A percentile compares a stretch with the other conserved stretches of the same genome.
These are phyloP conservation scores for Mycena polygramma DNA, from an alignment of 768 basidiomycete species.

Conservation along the genomic window DNA sequence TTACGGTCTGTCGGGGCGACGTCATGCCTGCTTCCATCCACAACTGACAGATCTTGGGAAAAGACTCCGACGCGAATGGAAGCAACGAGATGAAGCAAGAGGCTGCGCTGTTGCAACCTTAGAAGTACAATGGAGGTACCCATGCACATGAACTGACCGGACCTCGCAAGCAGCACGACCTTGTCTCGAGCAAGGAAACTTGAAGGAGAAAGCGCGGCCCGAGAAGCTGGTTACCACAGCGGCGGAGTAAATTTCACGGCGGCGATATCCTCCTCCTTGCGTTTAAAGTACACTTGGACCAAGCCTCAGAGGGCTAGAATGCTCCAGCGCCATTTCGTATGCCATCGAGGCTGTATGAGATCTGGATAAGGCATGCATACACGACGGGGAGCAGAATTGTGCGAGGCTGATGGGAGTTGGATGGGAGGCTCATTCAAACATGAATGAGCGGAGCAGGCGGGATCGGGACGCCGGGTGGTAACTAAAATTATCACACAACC, in stretches of 20 bases:
- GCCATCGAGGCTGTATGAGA: too few species aligned
- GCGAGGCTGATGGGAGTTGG: too few species aligned
- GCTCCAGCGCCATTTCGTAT: too few species aligned
- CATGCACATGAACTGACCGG: background rate
- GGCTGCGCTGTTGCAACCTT: background rate
- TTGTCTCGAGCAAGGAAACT: background rate
- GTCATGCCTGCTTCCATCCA: conserved; percentile 19
- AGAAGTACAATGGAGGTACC: background rate
- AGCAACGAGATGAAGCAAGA: background rate
- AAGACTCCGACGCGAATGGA: background rate
- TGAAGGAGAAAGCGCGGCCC: conserved; percentile 3
- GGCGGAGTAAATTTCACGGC: background rate
- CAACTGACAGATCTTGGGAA: background rate
- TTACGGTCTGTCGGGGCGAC: conserved; percentile 23
- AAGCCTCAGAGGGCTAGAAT: too few species aligned
- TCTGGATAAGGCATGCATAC: too few species aligned
- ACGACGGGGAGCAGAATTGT: too few species aligned
- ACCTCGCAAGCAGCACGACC: background rate
- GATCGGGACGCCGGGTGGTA: too few species aligned
- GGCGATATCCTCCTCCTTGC: background rate
- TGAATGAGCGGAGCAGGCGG: too few species aligned
- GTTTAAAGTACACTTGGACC: background rate
- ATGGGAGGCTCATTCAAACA: too few species aligned
- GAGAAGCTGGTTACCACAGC: background rate
- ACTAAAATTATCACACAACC: too few species aligned